phyloP scores from a whole-genome alignment of 176 grass and related monocot species.

The Bothriochloa decipiens region DNA sequence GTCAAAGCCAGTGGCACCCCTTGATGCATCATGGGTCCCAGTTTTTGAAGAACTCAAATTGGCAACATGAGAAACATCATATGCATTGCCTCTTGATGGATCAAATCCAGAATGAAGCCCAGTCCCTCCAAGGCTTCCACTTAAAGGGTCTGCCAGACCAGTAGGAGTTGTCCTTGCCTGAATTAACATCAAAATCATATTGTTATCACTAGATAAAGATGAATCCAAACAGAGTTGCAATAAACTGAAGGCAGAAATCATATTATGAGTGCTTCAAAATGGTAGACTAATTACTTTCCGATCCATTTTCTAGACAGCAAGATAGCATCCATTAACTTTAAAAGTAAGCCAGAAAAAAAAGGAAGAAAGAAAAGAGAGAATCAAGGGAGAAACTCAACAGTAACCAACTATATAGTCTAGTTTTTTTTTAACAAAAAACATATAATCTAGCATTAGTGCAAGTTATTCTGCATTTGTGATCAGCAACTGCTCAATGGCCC shows the following conservation, averaged over 20 bases:
- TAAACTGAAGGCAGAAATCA: constrained; percentile 30
- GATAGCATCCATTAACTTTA: constrained; percentile 45
- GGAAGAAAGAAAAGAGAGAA: neutral
- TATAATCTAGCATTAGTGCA: neutral
- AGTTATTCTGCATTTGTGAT: constrained; percentile 7
- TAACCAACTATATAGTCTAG: constrained; percentile 25
- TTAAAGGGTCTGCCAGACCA: constrained; percentile 48
- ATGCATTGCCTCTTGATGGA: constrained; percentile 48
- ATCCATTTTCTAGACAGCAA: constrained; percentile 8
- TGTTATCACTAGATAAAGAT: constrained; percentile 1
- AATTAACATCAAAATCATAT: constrained; percentile 37
- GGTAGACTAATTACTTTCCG: neutral
- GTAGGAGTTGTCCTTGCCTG: constrained; percentile 52
- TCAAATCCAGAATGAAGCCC: constrained; percentile 55
- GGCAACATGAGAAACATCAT: constrained; percentile 53
- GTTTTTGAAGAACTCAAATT: constrained; percentile 45
- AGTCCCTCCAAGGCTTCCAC: constrained; percentile 51
- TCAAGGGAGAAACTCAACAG: neutral
- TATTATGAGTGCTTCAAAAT: constrained; percentile 10
- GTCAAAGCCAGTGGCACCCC: constrained; percentile 48
- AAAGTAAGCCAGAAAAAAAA: neutral
- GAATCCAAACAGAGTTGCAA: constrained; percentile 16
- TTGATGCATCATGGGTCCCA: constrained; percentile 55
- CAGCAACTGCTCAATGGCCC: neutral
- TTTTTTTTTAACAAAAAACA: too few relatives aligned